A percentile compares a stretch with the other conserved stretches of the same genome.
phyloP scores from a whole-genome alignment of 1,284 basidiomycete genomes.

The Melanopsichium pennsylvanicum region DNA sequence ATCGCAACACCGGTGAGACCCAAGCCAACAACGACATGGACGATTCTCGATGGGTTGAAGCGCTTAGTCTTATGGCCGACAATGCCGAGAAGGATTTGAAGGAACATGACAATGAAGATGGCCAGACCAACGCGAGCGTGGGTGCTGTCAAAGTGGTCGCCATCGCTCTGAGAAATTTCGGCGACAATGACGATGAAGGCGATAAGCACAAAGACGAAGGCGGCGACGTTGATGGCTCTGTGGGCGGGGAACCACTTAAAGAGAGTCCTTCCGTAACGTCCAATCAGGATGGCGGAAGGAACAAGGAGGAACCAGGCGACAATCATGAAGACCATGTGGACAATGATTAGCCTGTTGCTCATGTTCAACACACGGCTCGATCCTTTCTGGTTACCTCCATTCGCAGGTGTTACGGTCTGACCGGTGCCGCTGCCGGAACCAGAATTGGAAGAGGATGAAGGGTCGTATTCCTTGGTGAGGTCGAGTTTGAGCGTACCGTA shows the following conservation, averaged over 20 bases:
- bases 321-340: constrained; percentile 56
- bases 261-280: constrained; percentile 72
- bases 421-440: neutral
- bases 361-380: constrained; percentile 23
- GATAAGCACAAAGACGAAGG: constrained; percentile 70
- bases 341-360: constrained; percentile 41
- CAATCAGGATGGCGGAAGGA: constrained; percentile 72
- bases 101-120: constrained; percentile 73
- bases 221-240: constrained; percentile 69
- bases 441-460: constrained; percentile 8
- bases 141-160: constrained; percentile 25
- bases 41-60: constrained; percentile 35
- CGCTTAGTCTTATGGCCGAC: constrained; percentile 69
- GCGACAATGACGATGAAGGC: constrained; percentile 72
- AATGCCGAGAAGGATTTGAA: constrained; percentile 72
- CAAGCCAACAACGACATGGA: constrained; percentile 48
- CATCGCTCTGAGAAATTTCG: constrained; percentile 9
- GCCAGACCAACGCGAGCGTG: constrained; percentile 71
- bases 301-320: constrained; percentile 73
- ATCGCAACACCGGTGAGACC: constrained; percentile 27
- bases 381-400: neutral
- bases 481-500: constrained; percentile 45
- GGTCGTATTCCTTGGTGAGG: constrained; percentile 49
- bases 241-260: constrained; percentile 73
- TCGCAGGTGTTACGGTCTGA: constrained; percentile 16